phyloP scores from a whole-genome alignment of 208 protist genomes.

The Acanthamoeba lugdunensis region DNA sequence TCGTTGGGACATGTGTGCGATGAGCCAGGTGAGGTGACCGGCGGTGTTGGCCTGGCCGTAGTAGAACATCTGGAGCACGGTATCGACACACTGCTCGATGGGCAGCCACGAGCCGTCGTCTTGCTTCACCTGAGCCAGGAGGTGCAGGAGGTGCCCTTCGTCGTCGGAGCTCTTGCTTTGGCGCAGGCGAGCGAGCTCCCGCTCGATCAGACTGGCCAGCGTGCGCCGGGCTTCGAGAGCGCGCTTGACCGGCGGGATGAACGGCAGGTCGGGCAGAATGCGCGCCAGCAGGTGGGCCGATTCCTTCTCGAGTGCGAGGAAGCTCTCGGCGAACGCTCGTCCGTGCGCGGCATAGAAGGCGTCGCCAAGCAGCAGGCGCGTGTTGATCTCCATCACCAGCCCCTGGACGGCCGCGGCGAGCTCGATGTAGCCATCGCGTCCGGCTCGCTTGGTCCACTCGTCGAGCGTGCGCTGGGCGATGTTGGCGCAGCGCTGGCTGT shows the following conservation, averaged over 20 bases:
- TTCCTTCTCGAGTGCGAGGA: background rate
- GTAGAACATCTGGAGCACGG: slow-evolving; percentile 23
- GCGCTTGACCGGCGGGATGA: background rate
- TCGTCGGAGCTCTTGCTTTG: background rate
- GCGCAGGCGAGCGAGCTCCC: slow-evolving; percentile 4
- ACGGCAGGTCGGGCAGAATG: background rate
- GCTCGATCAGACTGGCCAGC: background rate
- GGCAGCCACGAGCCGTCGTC: slow-evolving; percentile 18
- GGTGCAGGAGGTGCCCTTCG: background rate
- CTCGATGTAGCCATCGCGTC: background rate
- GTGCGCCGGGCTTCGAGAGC: background rate
- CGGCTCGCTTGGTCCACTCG: background rate
- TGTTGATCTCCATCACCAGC: slow-evolving; percentile 50
- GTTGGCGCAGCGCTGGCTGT: background rate
- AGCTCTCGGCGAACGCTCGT: background rate
- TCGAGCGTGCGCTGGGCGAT: background rate
- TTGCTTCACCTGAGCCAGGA: background rate
- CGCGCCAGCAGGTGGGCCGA: background rate
- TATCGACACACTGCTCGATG: slow-evolving; percentile 19
- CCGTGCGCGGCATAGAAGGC: slow-evolving; percentile 7
- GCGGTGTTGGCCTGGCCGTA: slow-evolving; percentile 17
- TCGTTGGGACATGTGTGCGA: slow-evolving; percentile 8
- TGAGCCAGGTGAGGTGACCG: slow-evolving; percentile 19
- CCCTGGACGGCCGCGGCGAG: background rate
- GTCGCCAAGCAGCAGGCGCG: slow-evolving; percentile 4